Evolutionary conservation across 139 green algal genomes (phyloP), one percentile per base, ranked within the genome.

Genomic region (Chlamydomonas sp.): DNA sequence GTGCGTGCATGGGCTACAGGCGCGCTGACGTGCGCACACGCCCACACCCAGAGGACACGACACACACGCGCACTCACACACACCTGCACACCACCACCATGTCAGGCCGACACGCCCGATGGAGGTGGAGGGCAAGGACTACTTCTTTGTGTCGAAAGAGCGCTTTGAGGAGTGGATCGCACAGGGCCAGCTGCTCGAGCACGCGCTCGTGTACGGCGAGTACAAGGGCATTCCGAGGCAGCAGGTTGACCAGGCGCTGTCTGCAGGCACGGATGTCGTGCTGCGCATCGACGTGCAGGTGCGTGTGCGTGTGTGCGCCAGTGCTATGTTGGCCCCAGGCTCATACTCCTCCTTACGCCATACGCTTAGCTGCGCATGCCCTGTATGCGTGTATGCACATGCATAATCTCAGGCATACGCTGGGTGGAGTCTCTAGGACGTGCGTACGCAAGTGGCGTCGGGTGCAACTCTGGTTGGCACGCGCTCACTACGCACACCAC

Each of bases 201-300:
- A 97, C 71, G 93, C 93, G 2, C 6, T 95, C 8, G 93, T 98
- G 65, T 98, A 98, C 68, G 93, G 93, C 26, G 90, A 98, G 31
- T 97, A 97, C 81, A 97, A 97, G 78, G 92, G 91, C 74, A 94
- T 97, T 48, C 90, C 89, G 3, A 78, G 84, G 22, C 39, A 83
- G 49, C 85, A 93, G 78, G 84, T 95, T 33, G 71, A 88, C 22
- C 78, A 83, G 5, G 87, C 88, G 4, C 70, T 97, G 66, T 66
- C 37, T 2, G 68, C 69, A 10, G 89, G 89, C 38, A 88, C 75
- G 5, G 93, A 98, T 70, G 91, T 97, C 28, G 84, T 97, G 38
- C 77, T 98, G 58, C 73, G 93, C 30, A 71, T 97, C n/a, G 92
- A 98, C 71, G 88, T 97, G 29, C 91, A 96, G 66, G n/a, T 71